Base-by-base conservation (phyloP, 306 rosid species). In the Neltuma alba region DNA sequence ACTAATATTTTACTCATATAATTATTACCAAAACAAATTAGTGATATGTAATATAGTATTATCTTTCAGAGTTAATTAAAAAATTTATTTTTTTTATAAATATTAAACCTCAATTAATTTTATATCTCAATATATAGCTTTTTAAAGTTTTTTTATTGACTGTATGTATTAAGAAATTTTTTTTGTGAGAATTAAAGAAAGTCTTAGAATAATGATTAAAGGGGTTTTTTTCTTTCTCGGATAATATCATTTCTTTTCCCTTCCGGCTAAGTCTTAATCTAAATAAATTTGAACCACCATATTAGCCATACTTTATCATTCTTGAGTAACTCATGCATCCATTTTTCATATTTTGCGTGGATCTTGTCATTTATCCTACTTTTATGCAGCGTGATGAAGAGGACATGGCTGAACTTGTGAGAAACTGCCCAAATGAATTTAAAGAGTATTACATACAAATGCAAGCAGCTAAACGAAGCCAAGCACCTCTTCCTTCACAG, bases 371-470 rank as follows among this genome's bases (percentile, higher is more conserved):
- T 80, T 70, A 21, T 65, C 65, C 38, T 54, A 77, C 65, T 64
- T 65, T 80, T 58, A 28, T 83, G 79, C 85, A 95, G 98, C 97
- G 99, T 66, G 99, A 95, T 79, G 97, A 72, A 74, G 93, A 95
- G 80, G 99, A 91, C 89, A 92, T 91, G 97, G 84, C 33, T 61
- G 93, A 92, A 74, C 91, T 92, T 78, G 97, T 93, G 63, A 85
- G 87, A 78, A 91, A 65, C 83, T 95, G 98, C 77, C 85, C 86
- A 45, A 76, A 81, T 70, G 99, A 95, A 86, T 95, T 90, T 82
- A 95, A 95, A 84, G 94, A 92, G 90, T 95, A 95, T 83, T 95
- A 92, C 83, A 87, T 95, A 74, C 99, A 95, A 89, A 95, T 95
- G 98, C 99, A 95, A 90, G 93, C 91, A 2, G 96, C 98, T 69